phyloP scores from a whole-genome alignment of 306 rosid genomes.

The Benincasa hispida region DNA sequence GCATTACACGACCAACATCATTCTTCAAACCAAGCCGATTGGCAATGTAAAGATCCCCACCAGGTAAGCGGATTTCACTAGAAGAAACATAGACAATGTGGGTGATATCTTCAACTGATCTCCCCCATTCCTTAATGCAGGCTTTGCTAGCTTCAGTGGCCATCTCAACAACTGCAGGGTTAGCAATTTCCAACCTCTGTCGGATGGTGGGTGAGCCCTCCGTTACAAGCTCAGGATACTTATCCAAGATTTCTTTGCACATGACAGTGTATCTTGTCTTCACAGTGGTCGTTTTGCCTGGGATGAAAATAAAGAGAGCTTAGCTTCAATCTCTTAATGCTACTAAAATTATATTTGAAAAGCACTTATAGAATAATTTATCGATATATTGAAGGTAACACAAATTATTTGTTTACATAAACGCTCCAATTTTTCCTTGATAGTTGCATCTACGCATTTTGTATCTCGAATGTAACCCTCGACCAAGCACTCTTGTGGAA shows the following conservation, averaged over 20 bases:
- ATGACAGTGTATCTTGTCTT: slow-evolving; percentile 94
- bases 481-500: slow-evolving; percentile 92
- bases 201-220: slow-evolving; percentile 79
- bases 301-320: neutral
- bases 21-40: slow-evolving; percentile 52
- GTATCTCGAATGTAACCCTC: slow-evolving; percentile 91
- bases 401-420: slow-evolving; percentile 47
- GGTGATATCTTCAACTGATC: slow-evolving; percentile 60
- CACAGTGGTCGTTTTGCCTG: slow-evolving; percentile 93
- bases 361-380: neutral
- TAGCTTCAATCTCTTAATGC: neutral
- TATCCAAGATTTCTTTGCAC: slow-evolving; percentile 91
- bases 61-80: slow-evolving; percentile 76
- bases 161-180: slow-evolving; percentile 86
- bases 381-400: neutral
- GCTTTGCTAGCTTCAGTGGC: slow-evolving; percentile 64
- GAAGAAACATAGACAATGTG: slow-evolving; percentile 86
- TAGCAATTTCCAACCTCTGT: slow-evolving; percentile 77
- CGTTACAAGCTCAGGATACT: slow-evolving; percentile 69
- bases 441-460: slow-evolving; percentile 49
- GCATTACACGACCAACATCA: slow-evolving; percentile 67
- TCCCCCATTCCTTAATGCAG: slow-evolving; percentile 88
- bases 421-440: slow-evolving; percentile 80
- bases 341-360: neutral
- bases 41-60: slow-evolving; percentile 82